Evolutionary conservation across 768 basidiomycete genomes (phyloP).

Genomic region (Boletus subcaerulescens): DNA sequence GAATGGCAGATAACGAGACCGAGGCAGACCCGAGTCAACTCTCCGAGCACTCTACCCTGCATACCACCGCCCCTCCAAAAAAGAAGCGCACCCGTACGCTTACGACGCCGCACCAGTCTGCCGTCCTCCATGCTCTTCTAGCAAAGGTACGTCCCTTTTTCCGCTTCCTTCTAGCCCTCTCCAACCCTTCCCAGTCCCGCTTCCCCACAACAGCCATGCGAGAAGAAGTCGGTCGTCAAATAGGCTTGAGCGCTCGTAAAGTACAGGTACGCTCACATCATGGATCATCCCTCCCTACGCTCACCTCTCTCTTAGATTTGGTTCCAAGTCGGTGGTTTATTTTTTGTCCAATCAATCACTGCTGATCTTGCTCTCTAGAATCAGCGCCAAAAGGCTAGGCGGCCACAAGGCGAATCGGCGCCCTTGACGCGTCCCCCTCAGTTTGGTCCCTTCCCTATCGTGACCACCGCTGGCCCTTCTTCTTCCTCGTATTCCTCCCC

Average conservation of each 20-base stretch:
- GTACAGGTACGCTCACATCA: constrained; percentile 64
- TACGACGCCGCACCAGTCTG: constrained; percentile 85
- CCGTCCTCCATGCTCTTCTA: constrained; percentile 83
- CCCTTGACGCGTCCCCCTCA: constrained; percentile 56
- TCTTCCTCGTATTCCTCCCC: constrained; percentile 16
- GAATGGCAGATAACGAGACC: constrained; percentile 58
- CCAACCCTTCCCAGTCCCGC: constrained; percentile 55
- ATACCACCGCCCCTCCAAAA: constrained; percentile 37
- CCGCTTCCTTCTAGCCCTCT: neutral
- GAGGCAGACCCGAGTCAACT: constrained; percentile 44
- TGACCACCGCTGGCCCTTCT: constrained; percentile 34
- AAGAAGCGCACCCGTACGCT: constrained; percentile 81
- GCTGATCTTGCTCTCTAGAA: constrained; percentile 47
- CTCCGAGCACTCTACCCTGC: constrained; percentile 34
- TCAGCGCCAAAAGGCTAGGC: constrained; percentile 83
- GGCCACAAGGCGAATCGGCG: constrained; percentile 61
- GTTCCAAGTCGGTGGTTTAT: constrained; percentile 63
- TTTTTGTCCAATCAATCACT: neutral
- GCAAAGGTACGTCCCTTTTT: constrained; percentile 58
- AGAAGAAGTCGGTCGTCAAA: constrained; percentile 82
- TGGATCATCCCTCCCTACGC: constrained; percentile 3
- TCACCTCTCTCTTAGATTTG: constrained; percentile 57
- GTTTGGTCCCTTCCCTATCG: constrained; percentile 58
- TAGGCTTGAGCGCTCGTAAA: constrained; percentile 87
- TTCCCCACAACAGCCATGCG: constrained; percentile 87